A percentile compares a stretch with the other conserved stretches of the same genome.
Evolutionary conservation across 805 yeast species (phyloP).

Genomic region (Tanozyma kutaoensis): DNA sequence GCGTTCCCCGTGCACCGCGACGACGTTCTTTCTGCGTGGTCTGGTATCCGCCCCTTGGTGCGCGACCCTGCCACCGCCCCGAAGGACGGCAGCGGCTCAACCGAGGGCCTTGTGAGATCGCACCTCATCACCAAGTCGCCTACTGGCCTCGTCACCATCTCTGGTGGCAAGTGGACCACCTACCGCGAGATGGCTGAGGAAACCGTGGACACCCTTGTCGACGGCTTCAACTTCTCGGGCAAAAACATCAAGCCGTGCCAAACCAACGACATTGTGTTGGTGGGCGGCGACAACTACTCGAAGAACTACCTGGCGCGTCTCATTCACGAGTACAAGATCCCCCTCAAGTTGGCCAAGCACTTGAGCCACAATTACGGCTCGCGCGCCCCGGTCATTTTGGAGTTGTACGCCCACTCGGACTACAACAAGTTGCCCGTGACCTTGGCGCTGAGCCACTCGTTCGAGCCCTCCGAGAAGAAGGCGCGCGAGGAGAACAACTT

Average conservation of each 20-base stretch:
- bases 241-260: slow-evolving; percentile 29
- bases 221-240: slow-evolving; percentile 25
- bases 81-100: slow-evolving; percentile 31
- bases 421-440: slow-evolving; percentile 52
- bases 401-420: slow-evolving; percentile 36
- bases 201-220: slow-evolving; percentile 64
- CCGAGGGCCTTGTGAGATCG: slow-evolving; percentile 85
- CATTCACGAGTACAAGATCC: slow-evolving; percentile 64
- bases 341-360: slow-evolving; percentile 67
- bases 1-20: slow-evolving; percentile 80
- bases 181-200: slow-evolving; percentile 97
- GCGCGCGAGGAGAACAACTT: slow-evolving; percentile 20
- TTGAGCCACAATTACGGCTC: slow-evolving; percentile 82
- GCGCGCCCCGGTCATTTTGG: slow-evolving; percentile 66
- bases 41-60: slow-evolving; percentile 91
- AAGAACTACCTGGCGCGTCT: slow-evolving; percentile 63
- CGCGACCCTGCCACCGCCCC: slow-evolving; percentile 53
- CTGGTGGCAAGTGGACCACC: slow-evolving; percentile 98
- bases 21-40: slow-evolving; percentile 92
- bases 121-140: slow-evolving; percentile 66
- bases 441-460: slow-evolving; percentile 29
- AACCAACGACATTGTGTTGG: slow-evolving; percentile 42
- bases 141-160: slow-evolving; percentile 72
- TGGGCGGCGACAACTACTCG: slow-evolving; percentile 77
- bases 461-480: slow-evolving; percentile 14